These are phyloP conservation scores for Babesia caballi DNA, from an alignment of 169 alveolate species.

Conservation along the genomic window DNA sequence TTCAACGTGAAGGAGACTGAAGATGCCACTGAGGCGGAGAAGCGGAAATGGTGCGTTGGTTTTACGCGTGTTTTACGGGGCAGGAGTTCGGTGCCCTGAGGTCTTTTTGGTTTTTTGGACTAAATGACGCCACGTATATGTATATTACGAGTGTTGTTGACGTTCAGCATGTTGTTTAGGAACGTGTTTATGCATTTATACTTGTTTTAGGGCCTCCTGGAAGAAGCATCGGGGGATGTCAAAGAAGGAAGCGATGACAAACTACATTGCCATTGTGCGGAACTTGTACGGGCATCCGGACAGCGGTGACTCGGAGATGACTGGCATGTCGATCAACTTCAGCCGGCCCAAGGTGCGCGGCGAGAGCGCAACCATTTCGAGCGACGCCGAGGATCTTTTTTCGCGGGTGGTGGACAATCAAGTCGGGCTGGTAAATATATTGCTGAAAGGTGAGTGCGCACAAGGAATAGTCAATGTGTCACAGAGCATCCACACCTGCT, in stretches of 20 bases:
- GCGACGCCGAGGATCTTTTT: conserved; percentile 14
- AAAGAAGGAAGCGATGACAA: conserved; percentile 30
- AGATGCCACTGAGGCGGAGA: not conserved
- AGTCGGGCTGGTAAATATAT: not conserved
- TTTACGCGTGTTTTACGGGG: not conserved
- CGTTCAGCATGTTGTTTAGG: too few relatives aligned
- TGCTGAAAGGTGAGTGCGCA: not conserved
- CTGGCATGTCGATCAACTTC: not conserved
- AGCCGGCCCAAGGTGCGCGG: not conserved
- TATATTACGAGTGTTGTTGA: too few relatives aligned
- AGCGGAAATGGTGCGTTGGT: conserved; percentile 13
- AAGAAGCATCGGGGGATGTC: conserved; percentile 40
- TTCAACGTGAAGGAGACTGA: not conserved
- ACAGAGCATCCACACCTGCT: conserved; percentile 40
- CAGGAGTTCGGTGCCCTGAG: not conserved
- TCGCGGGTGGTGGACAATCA: not conserved
- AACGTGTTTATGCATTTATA: too few relatives aligned
- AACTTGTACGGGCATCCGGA: not conserved
- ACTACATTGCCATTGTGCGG: conserved; percentile 29
- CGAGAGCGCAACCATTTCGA: not conserved
- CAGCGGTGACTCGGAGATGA: not conserved
- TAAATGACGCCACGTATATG: too few relatives aligned
- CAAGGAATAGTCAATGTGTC: not conserved
- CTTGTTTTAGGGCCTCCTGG: conserved; percentile 30
- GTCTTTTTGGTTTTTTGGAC: too few relatives aligned